Base-by-base conservation (phyloP, 352 stramenopile genomes). In the Phytophthora tubulina region DNA sequence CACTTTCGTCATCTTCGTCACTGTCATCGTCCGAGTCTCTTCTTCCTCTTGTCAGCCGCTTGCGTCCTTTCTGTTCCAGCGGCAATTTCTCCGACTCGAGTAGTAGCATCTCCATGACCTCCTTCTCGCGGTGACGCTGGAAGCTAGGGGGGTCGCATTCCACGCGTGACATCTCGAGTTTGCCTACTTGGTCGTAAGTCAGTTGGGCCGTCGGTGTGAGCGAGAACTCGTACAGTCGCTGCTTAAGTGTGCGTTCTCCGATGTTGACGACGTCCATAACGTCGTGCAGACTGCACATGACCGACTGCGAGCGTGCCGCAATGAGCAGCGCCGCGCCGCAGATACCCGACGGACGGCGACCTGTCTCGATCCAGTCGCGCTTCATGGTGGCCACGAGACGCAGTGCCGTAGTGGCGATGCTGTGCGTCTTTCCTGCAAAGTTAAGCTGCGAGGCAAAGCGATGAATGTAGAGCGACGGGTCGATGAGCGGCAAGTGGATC, bases 341-440 rank as follows among this genome's bases (percentile, higher is more conserved):
- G 57, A 99, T 98, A 27, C 98, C 98, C 10, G 97, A 98, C 0
- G 98, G 98, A 3, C 98, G 85, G 14, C 98, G 91, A 14, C 98
- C 98, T 3, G 95, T 97, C 48, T 99, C 95, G 63, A 99, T 99
- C 98, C 98, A 99, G 85, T 99, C 97, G 67, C 97, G 91, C 82
- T 99, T 99, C 97, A 99, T 99, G 17, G 96, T 92, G 14, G 91
- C 96, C 6, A 99, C 96, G 14, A 99, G 76, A 21, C 97, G 95
- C 15, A 99, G 80, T 31, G 97, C 96, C 13, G 97, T 99, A 31
- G 98, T 96, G 6, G 96, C 90, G 27, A 99, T 98, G 52, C 85
- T 92, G 70, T 98, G 90, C 33, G 89, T 96, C 73, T 95, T 95
- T 30, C 97, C 91, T 21, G 97, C 97, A 42, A 99, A 96, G 60